These are phyloP conservation scores for carrot (Daucus carota) DNA, from an alignment of 129 eudicot species.

Conservation along the genomic window DH1_v3.0 NC_030382.2:57786001-57786500, in stretches of 20 bases:
- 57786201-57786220: conserved; percentile 53
- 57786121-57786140: neutral
- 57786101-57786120: neutral
- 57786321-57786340: conserved; percentile 17
- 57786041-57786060: neutral
- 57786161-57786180: conserved; percentile 52
- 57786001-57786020: neutral
- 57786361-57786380: conserved; percentile 16
- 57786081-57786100: neutral
- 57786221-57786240: conserved; percentile 66
- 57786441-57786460: conserved; percentile 37
- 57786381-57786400: conserved; percentile 47
- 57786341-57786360: conserved; percentile 26
- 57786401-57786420: conserved; percentile 32
- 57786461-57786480: conserved; percentile 16
- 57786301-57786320: neutral
- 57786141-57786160: conserved; percentile 29
- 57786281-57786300: conserved; percentile 28
- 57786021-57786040: neutral
- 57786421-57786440: conserved; percentile 31
- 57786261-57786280: conserved; percentile 40
- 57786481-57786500: neutral
- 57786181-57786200: conserved; percentile 73
- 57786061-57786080: neutral
- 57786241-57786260: conserved; percentile 75